These are phyloP conservation scores for Salvia splendens DNA, from an alignment of 257 asterid genomes.

Conservation along the genomic window DNA sequence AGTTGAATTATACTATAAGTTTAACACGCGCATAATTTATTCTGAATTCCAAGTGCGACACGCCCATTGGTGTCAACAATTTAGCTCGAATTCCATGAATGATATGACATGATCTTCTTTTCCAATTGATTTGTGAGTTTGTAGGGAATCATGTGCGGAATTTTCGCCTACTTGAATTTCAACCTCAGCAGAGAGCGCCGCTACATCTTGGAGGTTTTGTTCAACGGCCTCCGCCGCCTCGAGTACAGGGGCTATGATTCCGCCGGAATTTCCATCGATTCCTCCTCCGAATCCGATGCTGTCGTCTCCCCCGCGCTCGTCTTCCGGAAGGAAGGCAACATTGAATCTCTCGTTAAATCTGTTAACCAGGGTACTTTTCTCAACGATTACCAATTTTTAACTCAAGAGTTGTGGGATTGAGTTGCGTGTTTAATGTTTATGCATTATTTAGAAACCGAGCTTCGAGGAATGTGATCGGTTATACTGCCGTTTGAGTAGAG, in stretches of 20 bases:
- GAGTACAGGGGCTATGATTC: conserved; percentile 99
- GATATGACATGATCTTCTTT: conserved; percentile 62
- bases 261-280: conserved; percentile 78
- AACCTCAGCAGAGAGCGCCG: conserved; percentile 73
- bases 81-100: conserved; percentile 14
- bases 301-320: conserved; percentile 54
- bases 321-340: conserved; percentile 81
- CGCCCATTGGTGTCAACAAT: conserved; percentile 22
- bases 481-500: neutral
- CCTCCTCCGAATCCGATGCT: conserved; percentile 18
- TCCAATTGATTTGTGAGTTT: conserved; percentile 43
- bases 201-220: conserved; percentile 75
- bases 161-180: conserved; percentile 87
- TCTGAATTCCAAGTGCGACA: neutral
- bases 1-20: no score
- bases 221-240: conserved; percentile 62
- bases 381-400: neutral
- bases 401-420: neutral
- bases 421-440: neutral
- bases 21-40: no score
- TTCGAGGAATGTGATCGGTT: neutral
- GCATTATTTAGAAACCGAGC: neutral
- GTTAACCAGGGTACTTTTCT: conserved; percentile 54
- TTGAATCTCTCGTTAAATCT: conserved; percentile 75
- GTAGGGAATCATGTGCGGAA: conserved; percentile 72